Conservation (phyloP, 306 rosid species). For the Vachellia collinsii region DNA sequence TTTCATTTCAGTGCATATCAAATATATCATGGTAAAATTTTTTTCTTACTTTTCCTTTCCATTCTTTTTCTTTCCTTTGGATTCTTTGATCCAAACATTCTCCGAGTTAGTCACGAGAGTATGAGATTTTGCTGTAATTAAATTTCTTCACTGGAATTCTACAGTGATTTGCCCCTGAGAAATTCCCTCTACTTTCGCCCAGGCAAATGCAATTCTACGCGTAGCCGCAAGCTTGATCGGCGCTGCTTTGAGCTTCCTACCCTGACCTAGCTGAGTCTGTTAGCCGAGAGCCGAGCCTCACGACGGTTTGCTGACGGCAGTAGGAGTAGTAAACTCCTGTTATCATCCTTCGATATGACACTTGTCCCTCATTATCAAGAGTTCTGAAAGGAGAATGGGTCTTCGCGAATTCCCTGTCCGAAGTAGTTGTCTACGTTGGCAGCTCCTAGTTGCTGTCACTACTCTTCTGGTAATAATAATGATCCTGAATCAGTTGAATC, state of each 20-base stretch:
- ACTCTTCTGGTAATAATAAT: slow-evolving; percentile 40
- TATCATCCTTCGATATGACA: neutral
- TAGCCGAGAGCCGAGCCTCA: neutral
- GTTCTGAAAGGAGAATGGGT: slow-evolving; percentile 28
- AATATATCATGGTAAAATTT: too few relatives aligned
- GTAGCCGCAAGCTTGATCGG: neutral
- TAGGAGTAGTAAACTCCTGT: slow-evolving; percentile 2
- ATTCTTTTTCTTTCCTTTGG: too few relatives aligned
- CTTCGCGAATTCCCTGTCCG: slow-evolving; percentile 34
- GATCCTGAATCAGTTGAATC: neutral
- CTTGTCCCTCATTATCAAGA: neutral
- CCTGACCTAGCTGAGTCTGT: neutral
- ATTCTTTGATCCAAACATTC: too few relatives aligned
- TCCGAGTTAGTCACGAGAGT: too few relatives aligned
- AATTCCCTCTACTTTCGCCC: too few relatives aligned
- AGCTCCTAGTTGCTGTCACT: slow-evolving; percentile 24
- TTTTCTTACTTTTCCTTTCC: too few relatives aligned
- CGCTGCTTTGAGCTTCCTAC: neutral
- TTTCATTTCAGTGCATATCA: too few relatives aligned
- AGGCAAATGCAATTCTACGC: too few relatives aligned
- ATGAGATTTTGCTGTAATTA: too few relatives aligned
- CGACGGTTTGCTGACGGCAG: neutral
- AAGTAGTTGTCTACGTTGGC: slow-evolving; percentile 19
- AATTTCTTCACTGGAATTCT: too few relatives aligned
- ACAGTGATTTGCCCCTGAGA: too few relatives aligned